These are phyloP conservation scores for Penicillium pancosmium DNA, from an alignment of 495 filamentous ascomycete genomes.

Conservation along the genomic window DNA sequence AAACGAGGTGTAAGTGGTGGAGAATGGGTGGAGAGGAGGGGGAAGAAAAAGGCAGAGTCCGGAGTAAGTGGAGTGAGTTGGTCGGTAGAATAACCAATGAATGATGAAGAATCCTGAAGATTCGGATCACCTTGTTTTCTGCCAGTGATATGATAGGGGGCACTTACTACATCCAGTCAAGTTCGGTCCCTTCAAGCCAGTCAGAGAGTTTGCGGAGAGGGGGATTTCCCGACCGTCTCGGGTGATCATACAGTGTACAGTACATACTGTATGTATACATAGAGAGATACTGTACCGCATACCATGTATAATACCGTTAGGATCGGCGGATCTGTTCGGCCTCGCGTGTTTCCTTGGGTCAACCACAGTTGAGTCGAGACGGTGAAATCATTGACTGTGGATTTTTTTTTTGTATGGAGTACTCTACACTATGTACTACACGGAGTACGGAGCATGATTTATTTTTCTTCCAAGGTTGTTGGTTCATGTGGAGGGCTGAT, in stretches of 20 bases:
- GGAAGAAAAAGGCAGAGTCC: constrained; percentile 6
- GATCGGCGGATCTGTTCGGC: constrained; percentile 24
- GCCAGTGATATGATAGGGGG: constrained; percentile 11
- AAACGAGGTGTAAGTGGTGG: constrained; percentile 3
- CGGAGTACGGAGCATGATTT: not conserved
- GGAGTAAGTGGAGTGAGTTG: constrained; percentile 11
- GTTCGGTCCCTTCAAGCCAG: not conserved
- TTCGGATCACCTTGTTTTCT: constrained; percentile 11
- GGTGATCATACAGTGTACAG: not conserved
- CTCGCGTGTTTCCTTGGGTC: constrained; percentile 14
- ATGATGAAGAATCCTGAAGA: constrained; percentile 2
- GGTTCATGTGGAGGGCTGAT: too few species aligned
- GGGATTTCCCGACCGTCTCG: not conserved
- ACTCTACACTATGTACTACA: not conserved
- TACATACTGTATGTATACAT: not conserved
- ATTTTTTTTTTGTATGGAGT: not conserved
- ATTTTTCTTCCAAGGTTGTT: too few species aligned
- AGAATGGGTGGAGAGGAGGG: not conserved
- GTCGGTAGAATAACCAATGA: constrained; percentile 7
- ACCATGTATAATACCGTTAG: constrained; percentile 1
- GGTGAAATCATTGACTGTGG: constrained; percentile 31
- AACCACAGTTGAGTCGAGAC: constrained; percentile 1
- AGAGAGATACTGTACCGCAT: not conserved
- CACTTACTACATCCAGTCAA: constrained; percentile 9
- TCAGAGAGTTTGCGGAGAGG: constrained; percentile 1